phyloP scores from a whole-genome alignment of 805 yeast genomes.

The Candida namnaoensis region DNA sequence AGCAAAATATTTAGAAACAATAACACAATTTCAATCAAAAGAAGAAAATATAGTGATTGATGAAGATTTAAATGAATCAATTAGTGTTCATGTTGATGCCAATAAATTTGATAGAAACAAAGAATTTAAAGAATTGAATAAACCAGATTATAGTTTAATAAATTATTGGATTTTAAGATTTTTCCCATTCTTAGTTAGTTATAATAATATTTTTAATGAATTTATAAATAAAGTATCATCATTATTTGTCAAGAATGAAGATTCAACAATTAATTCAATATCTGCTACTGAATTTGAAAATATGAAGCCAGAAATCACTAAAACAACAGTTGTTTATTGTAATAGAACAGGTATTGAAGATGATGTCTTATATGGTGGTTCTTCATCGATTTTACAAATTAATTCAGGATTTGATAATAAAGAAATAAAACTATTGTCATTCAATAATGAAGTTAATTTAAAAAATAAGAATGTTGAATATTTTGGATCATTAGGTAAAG shows the following conservation, averaged over 20 bases:
- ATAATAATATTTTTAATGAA: conserved; percentile 1
- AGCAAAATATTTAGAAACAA: background rate
- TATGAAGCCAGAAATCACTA: conserved; percentile 2
- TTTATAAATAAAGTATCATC: background rate
- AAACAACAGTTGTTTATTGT: conserved; percentile 40
- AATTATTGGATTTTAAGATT: conserved; percentile 73
- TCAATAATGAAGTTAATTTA: conserved; percentile 23
- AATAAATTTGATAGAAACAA: conserved; percentile 1
- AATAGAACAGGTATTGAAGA: conserved; percentile 79
- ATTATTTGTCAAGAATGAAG: background rate
- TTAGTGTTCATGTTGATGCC: conserved; percentile 5
- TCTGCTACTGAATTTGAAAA: too few species aligned
- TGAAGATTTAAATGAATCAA: conserved; percentile 1
- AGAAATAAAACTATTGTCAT: conserved; percentile 2
- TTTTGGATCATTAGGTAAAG: conserved; percentile 51
- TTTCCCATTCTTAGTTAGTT: conserved; percentile 46
- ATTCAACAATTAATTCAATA: conserved; percentile 1
- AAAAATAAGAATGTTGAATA: conserved; percentile 43
- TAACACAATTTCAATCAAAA: background rate
- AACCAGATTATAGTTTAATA: conserved; percentile 41
- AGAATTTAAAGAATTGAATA: conserved; percentile 19
- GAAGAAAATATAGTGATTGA: conserved; percentile 1
- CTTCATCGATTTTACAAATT: conserved; percentile 48
- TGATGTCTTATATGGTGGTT: conserved; percentile 59
- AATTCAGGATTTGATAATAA: conserved; percentile 9